Evolutionary conservation across 768 basidiomycete species (phyloP), one percentile per base, ranked within the genome.

Genomic region (Leccinellum albellum): DNA sequence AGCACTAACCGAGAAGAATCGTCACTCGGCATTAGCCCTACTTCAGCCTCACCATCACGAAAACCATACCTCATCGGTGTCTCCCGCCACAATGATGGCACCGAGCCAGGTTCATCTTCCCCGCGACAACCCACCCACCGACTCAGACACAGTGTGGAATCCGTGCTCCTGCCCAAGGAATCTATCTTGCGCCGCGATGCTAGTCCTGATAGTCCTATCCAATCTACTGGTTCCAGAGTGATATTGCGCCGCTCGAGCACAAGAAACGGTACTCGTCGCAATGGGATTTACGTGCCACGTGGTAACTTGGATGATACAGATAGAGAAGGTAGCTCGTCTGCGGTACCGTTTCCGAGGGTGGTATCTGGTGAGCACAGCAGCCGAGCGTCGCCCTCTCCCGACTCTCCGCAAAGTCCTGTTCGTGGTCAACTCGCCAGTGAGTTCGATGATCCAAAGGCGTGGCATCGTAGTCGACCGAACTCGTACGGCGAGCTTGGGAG

Each of bases 351-450:
- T 67, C 89, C 88, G 31, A 77, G 82, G 53, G 76, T 80, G 0
- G 71, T 78, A 6, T 84, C 85, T 37, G 82, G 74, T 15, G 87
- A 86, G 53, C 73, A 77, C 54, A 70, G 64, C 29, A 44, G 55
- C 50, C 63, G 59, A 53, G 63, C 64, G 21, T 71, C 76, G 1
- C 74, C 79, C 28, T 73, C 78, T 6, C 75, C 74, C 40, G 74
- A 71, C 48, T 73, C 71, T n/a, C 68, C 70, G 7, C 66, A 66
- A 10, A 61, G 37, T 58, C 54, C 61, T 59, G 23, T 58, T 64
- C 68, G 66, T 12, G 82, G 84, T 17, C 82, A 88, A 31, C 87
- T 89, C 74, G 85, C 88, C 67, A 89, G 85, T 65, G 89, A 91
- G 62, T 74, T 87, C 53, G 87, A 88, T 63, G 83, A 83, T 9